A percentile compares a stretch with the other conserved stretches of the same genome.
These are phyloP conservation scores for Fusarium domesticum DNA, from an alignment of 2,329 filamentous ascomycete genomes.

Conservation along the genomic window DNA sequence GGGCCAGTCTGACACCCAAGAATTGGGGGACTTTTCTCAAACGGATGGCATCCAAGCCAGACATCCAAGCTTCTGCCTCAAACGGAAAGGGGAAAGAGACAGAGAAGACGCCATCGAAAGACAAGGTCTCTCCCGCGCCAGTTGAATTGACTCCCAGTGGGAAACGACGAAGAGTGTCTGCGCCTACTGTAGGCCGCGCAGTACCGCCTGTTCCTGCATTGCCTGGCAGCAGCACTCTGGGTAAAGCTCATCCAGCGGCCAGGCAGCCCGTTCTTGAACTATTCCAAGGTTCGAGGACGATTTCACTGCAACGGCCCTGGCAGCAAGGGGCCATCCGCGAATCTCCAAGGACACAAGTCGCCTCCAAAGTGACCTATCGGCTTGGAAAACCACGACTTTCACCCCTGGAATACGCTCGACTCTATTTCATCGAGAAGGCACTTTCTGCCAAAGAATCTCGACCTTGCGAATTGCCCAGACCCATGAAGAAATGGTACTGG, in stretches of 20 bases:
- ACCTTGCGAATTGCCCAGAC: conserved; percentile 30
- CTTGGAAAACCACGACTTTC: conserved; percentile 34
- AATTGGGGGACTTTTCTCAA: conserved; percentile 30
- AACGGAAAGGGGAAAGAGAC: neutral
- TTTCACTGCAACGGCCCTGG: neutral
- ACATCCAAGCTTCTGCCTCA: conserved; percentile 3
- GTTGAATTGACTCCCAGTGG: neutral
- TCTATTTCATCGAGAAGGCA: conserved; percentile 36
- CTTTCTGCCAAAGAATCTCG: conserved; percentile 26
- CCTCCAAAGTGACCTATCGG: conserved; percentile 1
- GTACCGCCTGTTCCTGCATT: neutral
- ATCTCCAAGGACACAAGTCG: conserved; percentile 1
- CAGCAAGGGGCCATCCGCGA: neutral
- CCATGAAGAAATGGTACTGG: conserved; percentile 35
- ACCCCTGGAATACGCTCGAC: conserved; percentile 40
- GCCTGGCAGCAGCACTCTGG: neutral
- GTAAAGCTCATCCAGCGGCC: neutral
- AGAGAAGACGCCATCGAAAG: neutral
- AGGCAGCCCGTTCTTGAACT: neutral
- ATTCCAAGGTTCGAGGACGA: neutral
- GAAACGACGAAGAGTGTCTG: neutral
- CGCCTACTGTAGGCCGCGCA: neutral
- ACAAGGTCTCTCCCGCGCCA: neutral
- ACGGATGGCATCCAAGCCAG: conserved; percentile 25
- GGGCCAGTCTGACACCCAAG: conserved; percentile 22